Conservation (phyloP, 148 eudicot genomes). For the Salicornia ramosissima region DNA sequence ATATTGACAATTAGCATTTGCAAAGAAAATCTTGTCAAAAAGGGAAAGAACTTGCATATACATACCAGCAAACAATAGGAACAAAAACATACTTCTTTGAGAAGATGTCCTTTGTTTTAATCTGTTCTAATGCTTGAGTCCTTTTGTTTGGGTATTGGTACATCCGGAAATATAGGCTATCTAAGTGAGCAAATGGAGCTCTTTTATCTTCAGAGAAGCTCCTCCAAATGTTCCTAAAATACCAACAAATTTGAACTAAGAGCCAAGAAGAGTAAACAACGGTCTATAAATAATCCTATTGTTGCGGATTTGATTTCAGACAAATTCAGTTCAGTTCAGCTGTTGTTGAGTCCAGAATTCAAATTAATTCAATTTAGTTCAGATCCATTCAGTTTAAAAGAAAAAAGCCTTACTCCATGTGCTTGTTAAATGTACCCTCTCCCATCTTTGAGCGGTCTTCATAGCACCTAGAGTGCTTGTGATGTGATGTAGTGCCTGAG, state of each 20-base stretch:
- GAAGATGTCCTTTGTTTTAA: constrained; percentile 47
- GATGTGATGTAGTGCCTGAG: constrained; percentile 6
- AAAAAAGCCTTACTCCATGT: constrained; percentile 46
- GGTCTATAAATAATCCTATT: neutral
- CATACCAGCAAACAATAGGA: constrained; percentile 73
- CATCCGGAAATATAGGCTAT: constrained; percentile 41
- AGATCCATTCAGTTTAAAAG: neutral
- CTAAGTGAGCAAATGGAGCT: constrained; percentile 37
- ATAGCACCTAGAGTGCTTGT: constrained; percentile 19
- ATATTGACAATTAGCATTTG: neutral
- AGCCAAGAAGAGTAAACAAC: neutral
- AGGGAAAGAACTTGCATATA: neutral
- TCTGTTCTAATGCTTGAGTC: constrained; percentile 43
- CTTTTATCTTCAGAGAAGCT: constrained; percentile 40
- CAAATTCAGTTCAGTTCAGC: no score
- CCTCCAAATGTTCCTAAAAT: constrained; percentile 49
- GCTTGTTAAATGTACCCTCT: constrained; percentile 30
- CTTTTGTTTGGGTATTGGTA: constrained; percentile 30
- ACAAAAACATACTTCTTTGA: constrained; percentile 66
- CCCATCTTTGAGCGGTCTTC: constrained; percentile 30
- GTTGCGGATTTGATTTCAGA: no score
- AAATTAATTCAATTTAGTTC: no score
- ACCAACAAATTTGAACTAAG: constrained; percentile 5
- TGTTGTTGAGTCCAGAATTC: no score
- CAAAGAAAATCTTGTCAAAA: neutral